Base-by-base conservation (phyloP, 2,329 filamentous ascomycete species). In the Clonostachys rosea region DNA sequence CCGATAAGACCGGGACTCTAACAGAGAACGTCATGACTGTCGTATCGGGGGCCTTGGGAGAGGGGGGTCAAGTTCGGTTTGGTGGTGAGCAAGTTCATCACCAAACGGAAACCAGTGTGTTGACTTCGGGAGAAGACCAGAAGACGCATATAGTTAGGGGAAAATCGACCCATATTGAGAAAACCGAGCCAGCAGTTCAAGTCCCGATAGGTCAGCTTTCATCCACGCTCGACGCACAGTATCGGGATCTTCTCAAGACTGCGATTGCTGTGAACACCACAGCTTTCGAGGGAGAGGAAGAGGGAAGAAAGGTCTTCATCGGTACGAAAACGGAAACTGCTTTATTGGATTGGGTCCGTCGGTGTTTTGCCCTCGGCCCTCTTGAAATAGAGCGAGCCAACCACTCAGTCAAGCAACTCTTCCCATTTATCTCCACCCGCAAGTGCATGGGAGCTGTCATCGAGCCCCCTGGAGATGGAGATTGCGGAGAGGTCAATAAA, bases 371-470 rank as follows among this genome's bases (percentile, higher is more conserved):
- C 24, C 24, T 30, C 9, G 24, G 2, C 10, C 24, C 24, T 30
- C 24, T 30, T 30, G 24, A 30, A 30, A 30, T 10, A 30, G 24
- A 39, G 36, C 36, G 36, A 39, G 36, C 36, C 36, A 39, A n/a
- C 36, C 36, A 39, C 36, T 8, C 36, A 39, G 36, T 18, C 36
- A 39, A 18, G 14, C 36, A 39, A 8, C 36, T 18, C 7, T 39
- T 18, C 36, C 36, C 17, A 39, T n/a, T 18, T 39, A 18, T 11
- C 36, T 39, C 36, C 12, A 30, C 9, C 24, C 68, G 71, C 33
- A 81, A 80, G 53, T 78, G 72, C 61, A 82, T 82, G 76, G 79
- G 74, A 4, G 73, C 74, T 3, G 68, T 81, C 17, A 60, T 77
- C 41, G 62, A 63, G 12, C 76, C 73, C 53, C 24, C 24, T 30